phyloP scores from a whole-genome alignment of 1,284 basidiomycete genomes.

The Cryptococcus hybrid region DNA sequence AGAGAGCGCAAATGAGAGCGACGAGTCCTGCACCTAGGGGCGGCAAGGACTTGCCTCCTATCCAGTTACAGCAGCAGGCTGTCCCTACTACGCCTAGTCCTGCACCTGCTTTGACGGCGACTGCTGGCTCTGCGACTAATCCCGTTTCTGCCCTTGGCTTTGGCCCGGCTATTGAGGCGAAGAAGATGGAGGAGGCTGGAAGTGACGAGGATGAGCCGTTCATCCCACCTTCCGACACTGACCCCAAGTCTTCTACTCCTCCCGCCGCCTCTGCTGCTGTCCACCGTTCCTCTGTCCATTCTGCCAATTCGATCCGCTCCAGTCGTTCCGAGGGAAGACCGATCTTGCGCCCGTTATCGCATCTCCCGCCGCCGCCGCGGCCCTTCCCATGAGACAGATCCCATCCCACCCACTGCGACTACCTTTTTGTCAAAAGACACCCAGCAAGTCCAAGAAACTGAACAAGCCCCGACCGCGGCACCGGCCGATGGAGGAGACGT shows the following conservation, averaged over 20 bases:
- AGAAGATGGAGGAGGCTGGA: slow-evolving; percentile 2
- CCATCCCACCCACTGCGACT: slow-evolving; percentile 1
- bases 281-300: background rate
- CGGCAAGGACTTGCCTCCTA: background rate
- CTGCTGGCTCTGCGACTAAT: slow-evolving; percentile 41
- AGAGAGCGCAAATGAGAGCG: slow-evolving; percentile 26
- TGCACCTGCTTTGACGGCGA: slow-evolving; percentile 13
- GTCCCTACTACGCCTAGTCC: slow-evolving; percentile 6
- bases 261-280: background rate
- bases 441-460: slow-evolving; percentile 14
- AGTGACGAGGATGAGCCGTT: slow-evolving; percentile 11
- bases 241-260: background rate
- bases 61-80: background rate
- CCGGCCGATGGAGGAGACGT: slow-evolving; percentile 19
- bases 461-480: slow-evolving; percentile 8
- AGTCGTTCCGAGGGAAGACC: background rate
- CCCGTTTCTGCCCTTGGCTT: slow-evolving; percentile 29
- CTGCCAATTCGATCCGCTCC: background rate
- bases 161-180: slow-evolving; percentile 6
- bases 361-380: background rate
- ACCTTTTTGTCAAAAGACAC: background rate
- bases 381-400: background rate
- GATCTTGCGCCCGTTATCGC: background rate
- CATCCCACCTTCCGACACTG: background rate
- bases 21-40: slow-evolving; percentile 9